Base-by-base conservation (phyloP, 1,139 yeast species). In the Hanseniaspora sp. region DNA sequence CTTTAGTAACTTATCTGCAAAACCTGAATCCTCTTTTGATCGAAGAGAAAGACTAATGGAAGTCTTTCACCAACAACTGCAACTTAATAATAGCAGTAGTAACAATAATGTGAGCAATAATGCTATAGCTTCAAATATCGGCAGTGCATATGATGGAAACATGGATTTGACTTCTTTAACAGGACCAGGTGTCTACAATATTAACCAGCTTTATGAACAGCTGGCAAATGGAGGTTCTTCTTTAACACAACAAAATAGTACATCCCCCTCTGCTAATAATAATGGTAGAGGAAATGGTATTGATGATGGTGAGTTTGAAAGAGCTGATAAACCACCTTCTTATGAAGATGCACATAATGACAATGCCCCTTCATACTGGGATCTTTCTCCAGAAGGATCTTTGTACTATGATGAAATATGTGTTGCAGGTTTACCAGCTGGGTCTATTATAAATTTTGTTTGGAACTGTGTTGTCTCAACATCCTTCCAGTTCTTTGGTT, bases 331-430 rank as follows among this genome's bases (percentile, higher is more conserved):
- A 52, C 95, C 96, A n/a, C 98, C 98, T 1, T 75, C 94, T 0
- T 92, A 94, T 68, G 96, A 86, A 57, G 96, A 90, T 64, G 97
- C 96, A 0, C 90, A 96, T 0, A 86, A 92, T 2, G 99, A 92
- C 67, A 79, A 95, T 28, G 80, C 95, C 0, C 99, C 99, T 0
- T 95, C 95, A 46, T 94, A 94, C 67, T 94, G 96, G 95, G 98
- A 94, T 67, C 82, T 90, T 55, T 77, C 88, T 64, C 80, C 95
- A 1, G 87, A 90, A 17, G 87, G 88, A 57, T 59, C 64, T 5
- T 56, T 67, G 60, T 85, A 83, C 56, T 72, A 73, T 53, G 96
- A 92, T 65, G 97, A 90, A 67, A 83, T 92, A 42, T 87, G 87
- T 67, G 90, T 94, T 42, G 96, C 92, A 61, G 97, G 97, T 0